phyloP scores from a whole-genome alignment of 2,329 filamentous ascomycete species.

The Ambrosiella xylebori region DNA sequence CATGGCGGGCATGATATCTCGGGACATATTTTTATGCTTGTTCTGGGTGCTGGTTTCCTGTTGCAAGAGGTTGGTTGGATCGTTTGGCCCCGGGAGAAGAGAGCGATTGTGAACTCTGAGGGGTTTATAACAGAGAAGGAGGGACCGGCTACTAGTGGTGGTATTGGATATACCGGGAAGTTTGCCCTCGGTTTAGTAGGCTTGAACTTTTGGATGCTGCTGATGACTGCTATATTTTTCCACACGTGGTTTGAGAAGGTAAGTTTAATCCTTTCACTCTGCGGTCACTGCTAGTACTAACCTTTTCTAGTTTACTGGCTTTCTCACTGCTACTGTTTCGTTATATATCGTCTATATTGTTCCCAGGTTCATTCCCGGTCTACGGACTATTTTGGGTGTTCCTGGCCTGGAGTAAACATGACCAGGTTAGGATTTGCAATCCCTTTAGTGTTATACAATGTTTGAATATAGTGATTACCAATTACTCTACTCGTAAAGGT shows the following conservation, averaged over 20 bases:
- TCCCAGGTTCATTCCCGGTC: slow-evolving; percentile 30
- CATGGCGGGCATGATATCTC: slow-evolving; percentile 90
- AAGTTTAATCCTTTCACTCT: slow-evolving; percentile 17
- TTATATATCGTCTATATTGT: slow-evolving; percentile 35
- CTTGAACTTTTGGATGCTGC: slow-evolving; percentile 81
- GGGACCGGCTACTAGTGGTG: slow-evolving; percentile 14
- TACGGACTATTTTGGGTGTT: slow-evolving; percentile 30
- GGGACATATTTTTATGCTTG: slow-evolving; percentile 85
- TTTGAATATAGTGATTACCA: no score
- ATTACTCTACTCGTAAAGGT: no score
- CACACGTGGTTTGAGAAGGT: slow-evolving; percentile 98
- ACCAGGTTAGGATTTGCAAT: neutral
- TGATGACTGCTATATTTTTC: slow-evolving; percentile 98
- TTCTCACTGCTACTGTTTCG: slow-evolving; percentile 29
- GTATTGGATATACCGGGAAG: slow-evolving; percentile 32
- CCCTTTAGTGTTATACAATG: neutral
- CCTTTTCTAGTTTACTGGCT: slow-evolving; percentile 31
- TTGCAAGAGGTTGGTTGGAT: slow-evolving; percentile 60
- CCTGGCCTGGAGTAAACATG: slow-evolving; percentile 29
- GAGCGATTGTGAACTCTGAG: slow-evolving; percentile 50
- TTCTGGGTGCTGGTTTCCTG: slow-evolving; percentile 66
- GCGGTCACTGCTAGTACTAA: slow-evolving; percentile 15
- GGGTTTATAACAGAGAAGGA: slow-evolving; percentile 26
- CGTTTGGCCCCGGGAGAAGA: slow-evolving; percentile 40
- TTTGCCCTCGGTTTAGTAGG: slow-evolving; percentile 46